Evolutionary conservation across 805 yeast species (phyloP).

Genomic region (Komagataella populi): DNA sequence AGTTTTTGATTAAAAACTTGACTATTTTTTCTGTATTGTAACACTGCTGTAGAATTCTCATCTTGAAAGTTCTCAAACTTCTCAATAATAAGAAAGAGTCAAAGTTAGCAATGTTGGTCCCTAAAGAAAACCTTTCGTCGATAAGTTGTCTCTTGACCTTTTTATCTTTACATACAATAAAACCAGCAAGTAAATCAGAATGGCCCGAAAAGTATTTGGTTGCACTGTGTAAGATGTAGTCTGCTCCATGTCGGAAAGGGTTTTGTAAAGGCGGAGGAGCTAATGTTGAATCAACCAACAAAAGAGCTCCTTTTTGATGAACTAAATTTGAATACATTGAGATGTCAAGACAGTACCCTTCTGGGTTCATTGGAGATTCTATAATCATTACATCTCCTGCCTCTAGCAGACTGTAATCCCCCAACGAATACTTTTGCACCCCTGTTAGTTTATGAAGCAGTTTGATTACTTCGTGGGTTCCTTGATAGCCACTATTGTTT

Average conservation of each 20-base stretch:
- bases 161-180: constrained; percentile 26
- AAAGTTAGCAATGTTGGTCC: constrained; percentile 38
- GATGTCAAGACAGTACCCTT: constrained; percentile 29
- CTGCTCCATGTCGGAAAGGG: constrained; percentile 38
- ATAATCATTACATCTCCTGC: constrained; percentile 32
- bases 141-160: constrained; percentile 20
- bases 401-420: constrained; percentile 17
- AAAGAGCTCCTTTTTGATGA: constrained; percentile 25
- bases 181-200: constrained; percentile 38
- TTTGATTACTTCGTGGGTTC: constrained; percentile 33
- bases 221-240: constrained; percentile 39
- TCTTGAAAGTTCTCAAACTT: constrained; percentile 35
- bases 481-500: constrained; percentile 35
- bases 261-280: constrained; percentile 45
- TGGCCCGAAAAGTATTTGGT: constrained; percentile 46
- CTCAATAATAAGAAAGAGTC: constrained; percentile 33
- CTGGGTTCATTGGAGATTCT: constrained; percentile 44
- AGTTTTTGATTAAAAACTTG: constrained; percentile 21
- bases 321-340: constrained; percentile 27
- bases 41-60: constrained; percentile 34
- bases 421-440: constrained; percentile 21
- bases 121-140: constrained; percentile 28
- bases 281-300: constrained; percentile 39
- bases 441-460: constrained; percentile 28
- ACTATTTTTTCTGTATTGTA: constrained; percentile 28